Base-by-base conservation (phyloP, 1,284 basidiomycete genomes). In the Boletus subluridellus region DNA sequence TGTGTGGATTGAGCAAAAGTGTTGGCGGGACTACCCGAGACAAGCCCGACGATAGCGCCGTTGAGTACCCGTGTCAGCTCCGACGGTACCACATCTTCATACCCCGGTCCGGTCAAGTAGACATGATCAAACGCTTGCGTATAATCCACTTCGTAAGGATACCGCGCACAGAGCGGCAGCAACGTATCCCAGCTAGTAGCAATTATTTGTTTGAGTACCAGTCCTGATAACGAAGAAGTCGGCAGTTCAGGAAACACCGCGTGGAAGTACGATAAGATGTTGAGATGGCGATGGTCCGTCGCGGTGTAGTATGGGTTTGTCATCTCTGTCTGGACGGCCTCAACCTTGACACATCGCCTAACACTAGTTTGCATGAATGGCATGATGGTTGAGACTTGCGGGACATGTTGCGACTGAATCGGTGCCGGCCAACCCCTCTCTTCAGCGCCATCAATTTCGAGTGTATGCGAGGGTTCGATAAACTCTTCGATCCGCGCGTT, bases 181-280 rank as follows among this genome's bases (percentile, higher is more conserved):
- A 78, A 69, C 4, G 88, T 87, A 65, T 88, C 80, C 95, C 95
- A 98, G 2, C 65, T 60, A 0, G 59, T 61, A 10, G 80, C 80
- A 12, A 74, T 76, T 11, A 73, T 45, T 57, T 78, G 71, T 73
- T 9, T 62, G 52, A 54, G 71, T 54, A 37, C 62, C 1, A 60
- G 46, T 14, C 50, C 52, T 9, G 47, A 49, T 9, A 66, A 59
- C 2, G 64, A 44, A 2, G 52, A 46, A 14, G 41, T 24, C 0
- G 54, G 37, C 0, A 35, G 21, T 34, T 66, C 60, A 3, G 82
- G 77, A 65, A 87, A 85, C 0, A 75, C 54, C n/a, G 84, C 79
- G 70, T 95, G 84, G 63, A 97, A 87, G 76, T 95, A 95, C 0
- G 92, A 90, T n/a, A 95, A 75, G 28, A 90, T 78, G 11, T 84